A percentile compares a stretch with the other conserved stretches of the same genome.
phyloP scores from a whole-genome alignment of 768 basidiomycete genomes.

The Xerocomus brunneocitrinus region DNA sequence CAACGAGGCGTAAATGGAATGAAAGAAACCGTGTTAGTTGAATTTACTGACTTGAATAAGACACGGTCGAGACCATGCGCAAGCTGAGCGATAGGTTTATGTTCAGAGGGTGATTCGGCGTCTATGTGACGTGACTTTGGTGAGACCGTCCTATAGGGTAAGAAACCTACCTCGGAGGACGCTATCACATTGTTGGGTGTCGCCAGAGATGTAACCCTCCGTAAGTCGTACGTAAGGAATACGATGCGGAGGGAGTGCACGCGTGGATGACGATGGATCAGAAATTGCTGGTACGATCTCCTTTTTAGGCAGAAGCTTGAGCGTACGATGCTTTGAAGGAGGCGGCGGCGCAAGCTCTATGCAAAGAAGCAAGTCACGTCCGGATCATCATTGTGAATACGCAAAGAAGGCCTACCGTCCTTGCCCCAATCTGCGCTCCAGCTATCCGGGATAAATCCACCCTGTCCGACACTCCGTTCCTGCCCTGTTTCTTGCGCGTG shows the following conservation, averaged over 20 bases:
- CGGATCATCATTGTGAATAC: not conserved
- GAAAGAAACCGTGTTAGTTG: not conserved
- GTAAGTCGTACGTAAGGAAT: slow-evolving; percentile 25
- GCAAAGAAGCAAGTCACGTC: not conserved
- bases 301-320: slow-evolving; percentile 6
- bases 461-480: not conserved
- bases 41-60: slow-evolving; percentile 61
- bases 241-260: slow-evolving; percentile 19
- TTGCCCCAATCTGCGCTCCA: slow-evolving; percentile 19
- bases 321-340: not conserved
- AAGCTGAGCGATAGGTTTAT: slow-evolving; percentile 57
- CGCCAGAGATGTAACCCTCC: slow-evolving; percentile 22
- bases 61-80: slow-evolving; percentile 65
- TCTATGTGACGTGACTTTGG: slow-evolving; percentile 31
- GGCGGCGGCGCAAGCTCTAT: slow-evolving; percentile 16
- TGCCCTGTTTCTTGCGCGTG: not conserved
- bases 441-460: slow-evolving; percentile 10
- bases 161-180: slow-evolving; percentile 18
- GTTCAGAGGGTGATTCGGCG: slow-evolving; percentile 37
- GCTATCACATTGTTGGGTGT: not conserved
- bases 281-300: not conserved
- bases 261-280: slow-evolving; percentile 4
- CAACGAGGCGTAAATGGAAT: not conserved
- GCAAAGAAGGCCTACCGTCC: slow-evolving; percentile 15
- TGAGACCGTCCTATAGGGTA: too few relatives aligned